Evolutionary conservation across 805 yeast genomes (phyloP).

Genomic region (Candida tibetensis): DNA sequence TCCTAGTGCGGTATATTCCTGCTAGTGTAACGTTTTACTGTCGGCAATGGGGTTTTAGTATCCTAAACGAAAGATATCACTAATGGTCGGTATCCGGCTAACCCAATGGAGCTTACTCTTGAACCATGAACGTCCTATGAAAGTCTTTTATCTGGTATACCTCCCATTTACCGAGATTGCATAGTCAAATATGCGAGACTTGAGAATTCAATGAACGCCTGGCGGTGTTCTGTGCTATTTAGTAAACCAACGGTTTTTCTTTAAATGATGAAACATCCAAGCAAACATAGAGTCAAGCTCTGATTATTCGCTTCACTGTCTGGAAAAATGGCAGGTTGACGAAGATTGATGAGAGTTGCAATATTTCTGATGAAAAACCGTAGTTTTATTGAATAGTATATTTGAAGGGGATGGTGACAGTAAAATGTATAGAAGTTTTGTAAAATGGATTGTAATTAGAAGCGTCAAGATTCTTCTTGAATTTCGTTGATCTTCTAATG

Average conservation of each 20-base stretch:
- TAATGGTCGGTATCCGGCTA: constrained; percentile 48
- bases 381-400: constrained; percentile 4
- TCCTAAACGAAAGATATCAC: constrained; percentile 76
- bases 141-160: constrained; percentile 1
- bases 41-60: constrained; percentile 60
- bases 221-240: background rate
- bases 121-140: constrained; percentile 53
- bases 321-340: constrained; percentile 45
- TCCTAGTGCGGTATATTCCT: constrained; percentile 17
- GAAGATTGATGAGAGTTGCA: constrained; percentile 72
- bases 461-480: too few species aligned
- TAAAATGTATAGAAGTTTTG: too few species aligned
- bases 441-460: too few species aligned
- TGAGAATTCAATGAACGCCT: constrained; percentile 15
- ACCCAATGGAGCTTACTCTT: constrained; percentile 90
- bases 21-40: constrained; percentile 24
- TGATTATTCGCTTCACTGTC: constrained; percentile 44
- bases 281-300: constrained; percentile 93
- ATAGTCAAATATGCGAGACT: constrained; percentile 70
- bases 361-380: constrained; percentile 9
- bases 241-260: background rate
- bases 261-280: constrained; percentile 66
- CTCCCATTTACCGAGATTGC: constrained; percentile 34
- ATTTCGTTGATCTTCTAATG: too few species aligned
- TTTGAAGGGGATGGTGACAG: too few species aligned